phyloP scores from a whole-genome alignment of 352 stramenopile genomes.

The Globisporangium ultimum region DNA sequence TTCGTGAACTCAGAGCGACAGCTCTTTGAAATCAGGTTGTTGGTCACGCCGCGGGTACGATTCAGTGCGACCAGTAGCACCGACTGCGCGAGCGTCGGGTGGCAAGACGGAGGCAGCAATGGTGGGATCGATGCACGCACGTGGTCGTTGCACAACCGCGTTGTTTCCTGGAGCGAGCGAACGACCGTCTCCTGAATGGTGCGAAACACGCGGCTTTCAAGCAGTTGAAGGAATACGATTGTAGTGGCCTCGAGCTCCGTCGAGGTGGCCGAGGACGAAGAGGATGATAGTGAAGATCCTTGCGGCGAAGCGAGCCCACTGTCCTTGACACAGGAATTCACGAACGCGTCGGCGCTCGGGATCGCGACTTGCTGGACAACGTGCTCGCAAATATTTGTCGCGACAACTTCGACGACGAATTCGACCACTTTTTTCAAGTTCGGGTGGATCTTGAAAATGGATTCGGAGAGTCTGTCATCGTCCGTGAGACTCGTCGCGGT shows the following conservation, averaged over 20 bases:
- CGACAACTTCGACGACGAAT: slow-evolving; percentile 59
- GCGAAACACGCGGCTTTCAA: slow-evolving; percentile 27
- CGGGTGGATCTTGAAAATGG: slow-evolving; percentile 63
- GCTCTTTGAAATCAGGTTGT: slow-evolving; percentile 38
- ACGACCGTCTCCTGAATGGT: slow-evolving; percentile 24
- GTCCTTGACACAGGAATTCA: slow-evolving; percentile 32
- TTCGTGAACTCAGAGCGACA: slow-evolving; percentile 50
- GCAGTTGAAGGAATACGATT: slow-evolving; percentile 33
- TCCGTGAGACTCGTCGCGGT: slow-evolving; percentile 11
- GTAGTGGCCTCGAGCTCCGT: slow-evolving; percentile 7
- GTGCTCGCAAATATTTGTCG: slow-evolving; percentile 60
- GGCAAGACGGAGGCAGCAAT: slow-evolving; percentile 35
- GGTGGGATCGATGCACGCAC: slow-evolving; percentile 27
- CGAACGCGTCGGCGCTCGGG: slow-evolving; percentile 35
- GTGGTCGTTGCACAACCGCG: slow-evolving; percentile 25
- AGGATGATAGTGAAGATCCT: background rate
- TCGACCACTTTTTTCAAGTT: slow-evolving; percentile 52
- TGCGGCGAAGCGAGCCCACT: slow-evolving; percentile 13
- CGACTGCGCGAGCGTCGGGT: slow-evolving; percentile 31
- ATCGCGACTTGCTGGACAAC: slow-evolving; percentile 40
- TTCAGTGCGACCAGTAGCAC: slow-evolving; percentile 30
- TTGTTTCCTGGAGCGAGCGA: slow-evolving; percentile 27
- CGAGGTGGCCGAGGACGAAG: slow-evolving; percentile 1
- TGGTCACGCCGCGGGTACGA: slow-evolving; percentile 25
- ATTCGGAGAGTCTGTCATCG: slow-evolving; percentile 31